Conservation (phyloP, 768 basidiomycete species). For the Roridomyces roridus region DNA sequence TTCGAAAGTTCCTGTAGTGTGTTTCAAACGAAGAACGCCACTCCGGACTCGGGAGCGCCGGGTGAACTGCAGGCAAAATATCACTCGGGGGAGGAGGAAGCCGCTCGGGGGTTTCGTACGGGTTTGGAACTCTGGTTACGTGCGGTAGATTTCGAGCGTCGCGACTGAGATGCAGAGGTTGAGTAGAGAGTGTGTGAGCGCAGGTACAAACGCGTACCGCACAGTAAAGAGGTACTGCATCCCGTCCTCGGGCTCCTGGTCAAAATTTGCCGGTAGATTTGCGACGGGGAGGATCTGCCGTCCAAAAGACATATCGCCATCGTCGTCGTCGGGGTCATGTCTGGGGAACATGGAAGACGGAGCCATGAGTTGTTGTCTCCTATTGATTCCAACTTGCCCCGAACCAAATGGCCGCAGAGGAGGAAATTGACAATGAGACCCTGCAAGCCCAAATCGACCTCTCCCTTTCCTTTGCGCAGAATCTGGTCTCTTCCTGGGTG, state of each 20-base stretch:
- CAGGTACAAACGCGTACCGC: conserved; percentile 50
- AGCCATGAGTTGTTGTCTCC: conserved; percentile 1
- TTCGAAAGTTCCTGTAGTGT: conserved; percentile 70
- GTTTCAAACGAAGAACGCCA: conserved; percentile 67
- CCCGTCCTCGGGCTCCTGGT: conserved; percentile 71
- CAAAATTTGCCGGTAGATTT: conserved; percentile 71
- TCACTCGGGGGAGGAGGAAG: conserved; percentile 26
- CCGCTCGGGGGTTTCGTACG: conserved; percentile 56
- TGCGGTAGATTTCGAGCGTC: conserved; percentile 72
- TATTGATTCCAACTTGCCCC: not conserved
- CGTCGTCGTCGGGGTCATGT: conserved; percentile 57
- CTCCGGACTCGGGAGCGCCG: conserved; percentile 64
- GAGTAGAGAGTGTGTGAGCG: not conserved
- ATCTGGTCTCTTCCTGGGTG: conserved; percentile 80
- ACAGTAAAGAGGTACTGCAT: conserved; percentile 84
- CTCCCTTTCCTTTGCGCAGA: conserved; percentile 77
- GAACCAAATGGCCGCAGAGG: conserved; percentile 38
- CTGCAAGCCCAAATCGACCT: conserved; percentile 86
- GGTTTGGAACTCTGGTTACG: conserved; percentile 69
- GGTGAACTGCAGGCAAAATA: conserved; percentile 32
- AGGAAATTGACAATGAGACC: conserved; percentile 68
- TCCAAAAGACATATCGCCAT: conserved; percentile 67
- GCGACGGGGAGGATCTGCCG: conserved; percentile 84
- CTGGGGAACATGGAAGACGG: conserved; percentile 58
- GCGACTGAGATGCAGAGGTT: conserved; percentile 52